Conservation (phyloP, 140 eudicot genomes). For the Erigeron philadelphicus region DNA sequence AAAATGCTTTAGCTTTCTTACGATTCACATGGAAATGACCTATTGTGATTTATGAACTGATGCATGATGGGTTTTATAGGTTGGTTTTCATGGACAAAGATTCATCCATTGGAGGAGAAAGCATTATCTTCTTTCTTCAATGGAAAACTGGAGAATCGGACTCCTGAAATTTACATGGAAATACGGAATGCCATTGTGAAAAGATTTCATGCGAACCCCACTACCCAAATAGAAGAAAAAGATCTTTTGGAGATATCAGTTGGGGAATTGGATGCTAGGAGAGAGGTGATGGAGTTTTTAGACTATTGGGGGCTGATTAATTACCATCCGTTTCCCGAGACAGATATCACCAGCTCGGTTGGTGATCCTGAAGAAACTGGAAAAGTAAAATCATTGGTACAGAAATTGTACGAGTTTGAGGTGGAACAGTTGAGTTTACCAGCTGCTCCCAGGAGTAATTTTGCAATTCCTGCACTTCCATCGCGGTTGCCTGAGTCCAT, state of each 20-base stretch:
- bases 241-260: slow-evolving; percentile 67
- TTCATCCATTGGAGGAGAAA: slow-evolving; percentile 77
- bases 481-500: slow-evolving; percentile 69
- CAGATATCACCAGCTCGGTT: slow-evolving; percentile 28
- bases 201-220: slow-evolving; percentile 61
- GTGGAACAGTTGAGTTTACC: slow-evolving; percentile 48
- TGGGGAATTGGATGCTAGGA: slow-evolving; percentile 66
- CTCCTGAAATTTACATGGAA: slow-evolving; percentile 69
- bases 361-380: slow-evolving; percentile 37
- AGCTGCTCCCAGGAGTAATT: slow-evolving; percentile 38
- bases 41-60: slow-evolving; percentile 24
- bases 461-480: slow-evolving; percentile 41
- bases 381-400: slow-evolving; percentile 49
- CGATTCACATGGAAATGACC: slow-evolving; percentile 1
- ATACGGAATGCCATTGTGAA: slow-evolving; percentile 81
- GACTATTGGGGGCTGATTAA: slow-evolving; percentile 98
- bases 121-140: slow-evolving; percentile 76
- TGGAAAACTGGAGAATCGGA: slow-evolving; percentile 67
- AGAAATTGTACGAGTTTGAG: slow-evolving; percentile 66
- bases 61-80: slow-evolving; percentile 39
- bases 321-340: slow-evolving; percentile 69
- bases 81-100: slow-evolving; percentile 88
- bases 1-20: not conserved
- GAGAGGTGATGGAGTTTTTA: slow-evolving; percentile 87
- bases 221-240: slow-evolving; percentile 46